phyloP scores from a whole-genome alignment of 129 eudicot genomes.

The Centella asiatica region DNA sequence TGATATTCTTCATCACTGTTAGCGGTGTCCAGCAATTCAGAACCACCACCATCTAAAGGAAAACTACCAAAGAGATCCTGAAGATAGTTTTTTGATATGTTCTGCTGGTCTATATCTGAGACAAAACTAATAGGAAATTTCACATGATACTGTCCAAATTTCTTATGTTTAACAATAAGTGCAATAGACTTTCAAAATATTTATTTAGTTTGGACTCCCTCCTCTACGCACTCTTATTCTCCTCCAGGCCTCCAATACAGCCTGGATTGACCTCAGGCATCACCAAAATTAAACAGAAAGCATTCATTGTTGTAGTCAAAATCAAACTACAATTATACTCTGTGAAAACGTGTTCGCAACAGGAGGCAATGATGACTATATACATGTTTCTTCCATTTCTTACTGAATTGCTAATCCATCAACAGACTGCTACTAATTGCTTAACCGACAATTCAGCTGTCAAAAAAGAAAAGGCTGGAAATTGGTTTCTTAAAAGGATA shows the following conservation, averaged over 20 bases:
- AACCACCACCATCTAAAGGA: slow-evolving; percentile 38
- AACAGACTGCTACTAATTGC: not conserved
- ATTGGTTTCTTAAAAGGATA: slow-evolving; percentile 40
- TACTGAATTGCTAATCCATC: no score
- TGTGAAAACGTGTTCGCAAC: no score
- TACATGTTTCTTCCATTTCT: no score
- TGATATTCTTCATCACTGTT: slow-evolving; percentile 59
- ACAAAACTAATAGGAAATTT: slow-evolving; percentile 37
- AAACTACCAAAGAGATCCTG: slow-evolving; percentile 87
- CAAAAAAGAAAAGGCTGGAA: not conserved
- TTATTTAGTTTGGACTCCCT: no score
- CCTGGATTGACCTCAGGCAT: no score
- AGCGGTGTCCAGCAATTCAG: slow-evolving; percentile 34
- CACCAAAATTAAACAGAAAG: no score
- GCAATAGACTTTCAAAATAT: not conserved
- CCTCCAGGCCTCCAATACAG: no score
- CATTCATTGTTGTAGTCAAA: no score
- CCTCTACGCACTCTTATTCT: no score
- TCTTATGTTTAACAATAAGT: not conserved
- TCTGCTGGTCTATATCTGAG: slow-evolving; percentile 53
- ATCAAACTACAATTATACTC: no score
- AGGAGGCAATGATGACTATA: no score
- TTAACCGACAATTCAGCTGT: not conserved
- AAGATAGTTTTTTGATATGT: slow-evolving; percentile 62
- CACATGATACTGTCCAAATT: not conserved